A percentile compares a stretch with the other conserved stretches of the same genome.
Evolutionary conservation across 352 stramenopile species (phyloP).

Genomic region (Globisporangium irregulare): DNA sequence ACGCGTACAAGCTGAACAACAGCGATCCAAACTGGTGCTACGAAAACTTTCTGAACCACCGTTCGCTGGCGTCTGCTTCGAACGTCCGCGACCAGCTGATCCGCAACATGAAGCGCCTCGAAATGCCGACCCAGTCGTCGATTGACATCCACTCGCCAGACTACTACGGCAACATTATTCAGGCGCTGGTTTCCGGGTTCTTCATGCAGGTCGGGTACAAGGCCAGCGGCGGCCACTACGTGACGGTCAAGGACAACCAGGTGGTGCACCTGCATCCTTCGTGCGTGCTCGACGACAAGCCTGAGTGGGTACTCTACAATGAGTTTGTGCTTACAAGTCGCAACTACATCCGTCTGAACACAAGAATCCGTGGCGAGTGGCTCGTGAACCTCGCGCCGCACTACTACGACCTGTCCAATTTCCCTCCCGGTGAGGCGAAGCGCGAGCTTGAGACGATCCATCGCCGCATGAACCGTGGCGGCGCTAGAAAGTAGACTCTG

Average conservation of each 20-base stretch:
- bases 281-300: slow-evolving; percentile 95
- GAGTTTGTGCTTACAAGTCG: slow-evolving; percentile 99
- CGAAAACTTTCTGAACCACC: slow-evolving; percentile 97
- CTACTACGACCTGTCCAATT: slow-evolving; percentile 98
- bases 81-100: slow-evolving; percentile 97
- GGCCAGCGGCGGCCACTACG: slow-evolving; percentile 89
- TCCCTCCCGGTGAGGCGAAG: slow-evolving; percentile 95
- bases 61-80: slow-evolving; percentile 91
- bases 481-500: slow-evolving; percentile 12
- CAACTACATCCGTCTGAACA: slow-evolving; percentile 99
- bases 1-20: slow-evolving; percentile 95
- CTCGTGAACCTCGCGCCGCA: slow-evolving; percentile 93
- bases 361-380: slow-evolving; percentile 91
- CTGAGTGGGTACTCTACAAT: slow-evolving; percentile 98
- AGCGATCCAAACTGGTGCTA: slow-evolving; percentile 95
- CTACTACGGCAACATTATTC: slow-evolving; percentile 93
- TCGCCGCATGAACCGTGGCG: slow-evolving; percentile 44
- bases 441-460: slow-evolving; percentile 91
- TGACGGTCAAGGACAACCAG: slow-evolving; percentile 99
- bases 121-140: slow-evolving; percentile 68
- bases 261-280: slow-evolving; percentile 96
- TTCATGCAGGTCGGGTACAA: slow-evolving; percentile 98
- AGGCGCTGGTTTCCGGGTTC: slow-evolving; percentile 94
- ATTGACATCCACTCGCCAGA: slow-evolving; percentile 78
- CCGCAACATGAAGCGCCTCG: slow-evolving; percentile 95